A percentile compares a stretch with the other conserved stretches of the same genome.
Evolutionary conservation across 2,329 filamentous ascomycete genomes (phyloP).

Genomic region (Cylindrodendrum hubeiense): DNA sequence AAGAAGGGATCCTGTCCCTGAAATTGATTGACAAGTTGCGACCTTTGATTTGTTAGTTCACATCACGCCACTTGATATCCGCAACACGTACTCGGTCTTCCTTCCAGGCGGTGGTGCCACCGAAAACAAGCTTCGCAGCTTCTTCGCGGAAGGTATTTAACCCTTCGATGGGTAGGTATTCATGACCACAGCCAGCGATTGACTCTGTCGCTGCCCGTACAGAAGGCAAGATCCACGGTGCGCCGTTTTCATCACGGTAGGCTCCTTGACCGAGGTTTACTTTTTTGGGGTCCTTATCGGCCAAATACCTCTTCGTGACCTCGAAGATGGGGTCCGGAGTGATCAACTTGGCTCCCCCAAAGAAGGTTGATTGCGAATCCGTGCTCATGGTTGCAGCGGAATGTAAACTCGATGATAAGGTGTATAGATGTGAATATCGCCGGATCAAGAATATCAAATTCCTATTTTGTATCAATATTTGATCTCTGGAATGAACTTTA

Average conservation of each 20-base stretch:
- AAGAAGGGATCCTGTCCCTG: slow-evolving; percentile 55
- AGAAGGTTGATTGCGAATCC: slow-evolving; percentile 22
- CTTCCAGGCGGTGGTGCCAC: slow-evolving; percentile 39
- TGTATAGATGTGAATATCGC: background rate
- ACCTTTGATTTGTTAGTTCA: slow-evolving; percentile 32
- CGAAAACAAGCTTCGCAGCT: slow-evolving; percentile 48
- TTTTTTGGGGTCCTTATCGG: slow-evolving; percentile 48
- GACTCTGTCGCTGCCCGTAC: slow-evolving; percentile 44
- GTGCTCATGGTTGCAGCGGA: slow-evolving; percentile 14
- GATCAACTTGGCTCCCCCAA: slow-evolving; percentile 41
- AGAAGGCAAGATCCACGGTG: slow-evolving; percentile 54
- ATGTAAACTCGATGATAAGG: background rate
- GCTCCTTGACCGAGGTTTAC: slow-evolving; percentile 55
- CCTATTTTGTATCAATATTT: background rate
- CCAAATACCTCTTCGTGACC: slow-evolving; percentile 48
- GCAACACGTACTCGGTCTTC: slow-evolving; percentile 45
- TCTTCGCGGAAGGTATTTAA: slow-evolving; percentile 47
- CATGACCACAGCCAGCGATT: slow-evolving; percentile 45
- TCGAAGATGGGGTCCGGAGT: slow-evolving; percentile 51
- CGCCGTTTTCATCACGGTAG: slow-evolving; percentile 53
- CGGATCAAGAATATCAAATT: background rate
- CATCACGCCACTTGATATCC: background rate
- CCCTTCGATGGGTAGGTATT: slow-evolving; percentile 54
- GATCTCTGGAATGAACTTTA: too few species aligned
- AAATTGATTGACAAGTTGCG: slow-evolving; percentile 53